These are phyloP conservation scores for Colletotrichum karsti DNA, from an alignment of 2,329 filamentous ascomycete genomes.

Conservation along the genomic window DNA sequence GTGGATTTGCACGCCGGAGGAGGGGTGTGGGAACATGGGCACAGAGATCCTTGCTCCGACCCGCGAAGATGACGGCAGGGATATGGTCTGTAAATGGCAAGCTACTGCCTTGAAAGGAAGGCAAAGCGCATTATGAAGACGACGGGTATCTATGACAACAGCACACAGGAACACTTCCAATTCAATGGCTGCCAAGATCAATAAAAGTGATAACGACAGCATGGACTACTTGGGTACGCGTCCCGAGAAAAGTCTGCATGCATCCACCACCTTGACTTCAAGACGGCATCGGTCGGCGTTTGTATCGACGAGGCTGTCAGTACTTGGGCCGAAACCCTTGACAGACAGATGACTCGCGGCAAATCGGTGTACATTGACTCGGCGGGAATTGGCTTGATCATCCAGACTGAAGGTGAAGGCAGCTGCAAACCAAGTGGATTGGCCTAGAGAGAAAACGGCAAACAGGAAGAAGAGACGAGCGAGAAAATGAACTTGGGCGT, in stretches of 20 bases:
- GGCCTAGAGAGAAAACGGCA: neutral
- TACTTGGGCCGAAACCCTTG: neutral
- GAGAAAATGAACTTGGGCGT: neutral
- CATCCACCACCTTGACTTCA: neutral
- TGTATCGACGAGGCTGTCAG: no score
- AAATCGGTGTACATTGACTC: neutral
- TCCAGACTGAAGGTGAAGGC: neutral
- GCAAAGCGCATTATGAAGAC: neutral
- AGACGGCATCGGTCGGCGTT: neutral
- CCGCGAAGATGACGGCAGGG: conserved; percentile 24
- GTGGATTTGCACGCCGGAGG: neutral
- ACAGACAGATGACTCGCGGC: neutral
- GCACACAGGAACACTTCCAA: neutral
- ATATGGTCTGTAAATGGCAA: neutral
- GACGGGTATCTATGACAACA: neutral
- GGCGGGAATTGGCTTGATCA: neutral
- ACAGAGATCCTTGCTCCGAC: neutral
- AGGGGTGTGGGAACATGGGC: conserved; percentile 10
- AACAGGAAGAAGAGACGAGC: neutral
- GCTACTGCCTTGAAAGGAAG: conserved; percentile 14
- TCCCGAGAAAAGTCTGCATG: neutral
- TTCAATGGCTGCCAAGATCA: neutral
- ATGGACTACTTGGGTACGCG: conserved; percentile 1
- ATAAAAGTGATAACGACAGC: neutral
- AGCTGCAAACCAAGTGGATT: neutral